phyloP scores from a whole-genome alignment of 306 rosid genomes.

The Trichosanthes cucumerina region DNA sequence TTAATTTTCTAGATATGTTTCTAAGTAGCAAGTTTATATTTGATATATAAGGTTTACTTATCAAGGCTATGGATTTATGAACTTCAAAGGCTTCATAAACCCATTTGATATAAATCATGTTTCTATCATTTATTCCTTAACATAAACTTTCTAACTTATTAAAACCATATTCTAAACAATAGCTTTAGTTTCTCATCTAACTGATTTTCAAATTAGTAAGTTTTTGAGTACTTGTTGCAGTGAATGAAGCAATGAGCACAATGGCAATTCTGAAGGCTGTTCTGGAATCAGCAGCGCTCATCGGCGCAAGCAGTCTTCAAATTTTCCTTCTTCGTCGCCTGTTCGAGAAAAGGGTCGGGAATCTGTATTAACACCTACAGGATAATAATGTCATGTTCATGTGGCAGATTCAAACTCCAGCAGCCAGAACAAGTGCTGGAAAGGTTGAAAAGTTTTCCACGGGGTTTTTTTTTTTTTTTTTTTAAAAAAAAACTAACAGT shows the following conservation, averaged over 20 bases:
- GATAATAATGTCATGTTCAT: not conserved
- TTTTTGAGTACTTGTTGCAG: not conserved
- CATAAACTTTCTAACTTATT: not conserved
- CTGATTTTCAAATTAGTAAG: no score
- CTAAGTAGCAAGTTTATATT: no score
- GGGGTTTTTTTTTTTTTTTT: not conserved
- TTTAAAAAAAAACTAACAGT: not conserved
- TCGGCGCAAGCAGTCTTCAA: not conserved
- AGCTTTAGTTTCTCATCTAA: not conserved
- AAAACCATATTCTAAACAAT: no score
- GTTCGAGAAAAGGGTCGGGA: not conserved
- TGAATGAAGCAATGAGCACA: not conserved
- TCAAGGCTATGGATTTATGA: no score
- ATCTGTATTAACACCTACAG: not conserved
- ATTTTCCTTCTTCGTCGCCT: not conserved
- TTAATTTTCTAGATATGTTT: no score
- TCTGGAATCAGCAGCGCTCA: constrained; percentile 1
- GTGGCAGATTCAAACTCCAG: not conserved
- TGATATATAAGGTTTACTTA: no score
- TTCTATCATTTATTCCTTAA: not conserved
- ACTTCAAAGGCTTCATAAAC: no score
- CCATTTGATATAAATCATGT: not conserved
- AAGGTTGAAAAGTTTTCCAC: not conserved
- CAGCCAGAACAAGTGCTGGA: not conserved
- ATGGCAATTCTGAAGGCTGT: not conserved